Percentiles rank a stretch among this genome's conserved stretches.
Evolutionary conservation across 192 early-diverging fungal species (phyloP).

Genomic region (Entomortierella parvispora): DNA sequence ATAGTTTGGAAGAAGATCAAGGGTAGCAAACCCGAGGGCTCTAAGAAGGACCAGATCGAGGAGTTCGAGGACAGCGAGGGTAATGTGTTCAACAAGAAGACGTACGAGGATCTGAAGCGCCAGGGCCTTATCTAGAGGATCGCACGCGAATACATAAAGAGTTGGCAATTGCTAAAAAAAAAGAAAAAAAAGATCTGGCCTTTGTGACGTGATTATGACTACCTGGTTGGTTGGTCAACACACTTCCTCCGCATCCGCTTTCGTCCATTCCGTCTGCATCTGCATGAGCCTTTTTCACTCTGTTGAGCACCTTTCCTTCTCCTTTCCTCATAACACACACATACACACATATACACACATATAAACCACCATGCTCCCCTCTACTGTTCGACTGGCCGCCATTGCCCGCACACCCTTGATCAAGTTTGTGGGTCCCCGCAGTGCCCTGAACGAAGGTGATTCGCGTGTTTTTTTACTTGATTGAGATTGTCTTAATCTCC

Average conservation of each 20-base stretch:
- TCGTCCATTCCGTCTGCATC: too few species aligned
- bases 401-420: slow-evolving; percentile 44
- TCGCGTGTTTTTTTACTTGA: neutral
- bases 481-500: neutral
- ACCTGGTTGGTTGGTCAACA: too few species aligned
- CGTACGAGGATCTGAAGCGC: slow-evolving; percentile 84
- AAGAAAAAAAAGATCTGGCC: neutral
- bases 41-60: slow-evolving; percentile 87
- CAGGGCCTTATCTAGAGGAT: slow-evolving; percentile 75
- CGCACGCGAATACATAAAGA: neutral
- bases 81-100: slow-evolving; percentile 91
- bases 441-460: slow-evolving; percentile 22
- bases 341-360: neutral
- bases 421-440: slow-evolving; percentile 51
- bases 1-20: slow-evolving; percentile 90
- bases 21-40: slow-evolving; percentile 68
- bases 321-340: neutral
- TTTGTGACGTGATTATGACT: neutral
- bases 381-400: slow-evolving; percentile 20
- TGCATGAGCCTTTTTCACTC: too few species aligned
- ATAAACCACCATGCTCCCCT: slow-evolving; percentile 22
- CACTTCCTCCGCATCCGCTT: too few species aligned
- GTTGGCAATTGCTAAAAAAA: neutral
- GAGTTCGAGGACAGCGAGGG: slow-evolving; percentile 89
- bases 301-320: neutral